A percentile compares a stretch with the other conserved stretches of the same genome.
These are phyloP conservation scores for Xylariaceae sp. DNA, from an alignment of 2,329 filamentous ascomycete genomes.

Conservation along the genomic window DNA sequence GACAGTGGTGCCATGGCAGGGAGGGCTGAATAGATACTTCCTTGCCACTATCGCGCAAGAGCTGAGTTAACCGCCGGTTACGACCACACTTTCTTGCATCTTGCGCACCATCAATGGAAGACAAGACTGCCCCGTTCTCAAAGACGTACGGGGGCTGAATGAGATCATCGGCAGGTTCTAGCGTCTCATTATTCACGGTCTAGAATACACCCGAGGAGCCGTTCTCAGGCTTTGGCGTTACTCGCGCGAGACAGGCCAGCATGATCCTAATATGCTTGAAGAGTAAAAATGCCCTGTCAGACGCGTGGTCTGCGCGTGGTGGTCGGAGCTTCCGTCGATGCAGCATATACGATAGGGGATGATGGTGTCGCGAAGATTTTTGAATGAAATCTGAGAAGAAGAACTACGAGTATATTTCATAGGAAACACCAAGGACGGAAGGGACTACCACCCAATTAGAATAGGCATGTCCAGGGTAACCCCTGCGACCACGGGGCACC, in stretches of 20 bases:
- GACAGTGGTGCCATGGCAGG: no score
- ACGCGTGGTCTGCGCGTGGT: neutral
- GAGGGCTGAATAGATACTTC: slow-evolving; percentile 1
- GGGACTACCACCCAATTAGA: neutral
- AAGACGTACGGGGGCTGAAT: neutral
- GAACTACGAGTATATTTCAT: neutral
- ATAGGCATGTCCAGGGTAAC: neutral
- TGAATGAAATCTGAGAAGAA: slow-evolving; percentile 2
- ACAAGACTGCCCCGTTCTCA: neutral
- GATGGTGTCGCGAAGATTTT: neutral
- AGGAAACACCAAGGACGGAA: neutral
- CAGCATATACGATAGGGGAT: neutral
- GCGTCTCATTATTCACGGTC: neutral
- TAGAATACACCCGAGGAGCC: neutral
- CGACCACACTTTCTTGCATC: slow-evolving; percentile 2
- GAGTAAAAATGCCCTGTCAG: neutral
- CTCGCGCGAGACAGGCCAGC: neutral
- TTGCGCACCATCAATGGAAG: slow-evolving; percentile 1
- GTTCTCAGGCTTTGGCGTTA: neutral
- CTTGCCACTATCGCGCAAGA: slow-evolving; percentile 3
- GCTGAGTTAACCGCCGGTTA: neutral
- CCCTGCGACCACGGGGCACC: neutral
- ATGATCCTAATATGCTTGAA: neutral
- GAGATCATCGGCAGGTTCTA: neutral
- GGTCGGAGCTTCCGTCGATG: neutral